Conservation (phyloP, 176 grass and related monocot genomes). For the Aegilops bicornis region DNA sequence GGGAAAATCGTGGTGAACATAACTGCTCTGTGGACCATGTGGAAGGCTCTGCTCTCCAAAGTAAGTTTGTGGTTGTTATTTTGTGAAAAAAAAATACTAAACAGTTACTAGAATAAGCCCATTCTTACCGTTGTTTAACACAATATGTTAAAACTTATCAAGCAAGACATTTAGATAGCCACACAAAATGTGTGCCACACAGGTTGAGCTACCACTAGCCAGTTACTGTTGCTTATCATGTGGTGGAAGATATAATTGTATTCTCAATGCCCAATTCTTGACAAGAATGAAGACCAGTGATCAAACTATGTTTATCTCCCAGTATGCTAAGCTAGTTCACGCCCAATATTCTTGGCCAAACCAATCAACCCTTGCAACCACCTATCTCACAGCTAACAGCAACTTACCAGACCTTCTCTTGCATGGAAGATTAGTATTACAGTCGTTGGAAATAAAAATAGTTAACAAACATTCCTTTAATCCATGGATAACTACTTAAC, state of each 20-base stretch:
- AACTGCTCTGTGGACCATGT: conserved; percentile 26
- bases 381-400: background rate
- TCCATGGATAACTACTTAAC: background rate
- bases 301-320: background rate
- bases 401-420: background rate
- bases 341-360: background rate
- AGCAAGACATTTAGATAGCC: background rate
- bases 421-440: background rate
- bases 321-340: background rate
- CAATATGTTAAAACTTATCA: background rate
- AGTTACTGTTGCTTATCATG: background rate
- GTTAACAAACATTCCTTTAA: background rate
- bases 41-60: conserved; percentile 44
- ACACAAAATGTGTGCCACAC: background rate
- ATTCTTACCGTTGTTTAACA: background rate
- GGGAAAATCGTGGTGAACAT: conserved; percentile 36
- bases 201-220: background rate
- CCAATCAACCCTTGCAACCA: background rate
- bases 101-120: background rate
- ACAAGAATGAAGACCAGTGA: background rate
- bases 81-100: background rate
- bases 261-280: background rate
- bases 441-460: background rate
- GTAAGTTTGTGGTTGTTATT: conserved; percentile 42
- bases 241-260: background rate